Conservation (phyloP, 202 grass and related monocot genomes). For the Hordeum pubiflorum region DNA sequence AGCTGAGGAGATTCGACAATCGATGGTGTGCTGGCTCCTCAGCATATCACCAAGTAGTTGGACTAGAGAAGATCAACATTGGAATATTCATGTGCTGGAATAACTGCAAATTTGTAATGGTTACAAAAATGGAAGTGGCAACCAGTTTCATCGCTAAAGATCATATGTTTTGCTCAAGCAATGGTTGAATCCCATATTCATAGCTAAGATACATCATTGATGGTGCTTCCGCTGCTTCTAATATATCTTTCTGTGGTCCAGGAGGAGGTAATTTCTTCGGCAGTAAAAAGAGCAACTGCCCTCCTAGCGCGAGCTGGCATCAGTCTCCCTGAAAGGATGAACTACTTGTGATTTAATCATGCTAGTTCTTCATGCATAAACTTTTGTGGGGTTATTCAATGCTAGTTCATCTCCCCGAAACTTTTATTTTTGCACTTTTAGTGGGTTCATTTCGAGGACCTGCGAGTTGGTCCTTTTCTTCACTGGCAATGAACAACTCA, state of each 20-base stretch:
- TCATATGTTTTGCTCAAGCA: neutral
- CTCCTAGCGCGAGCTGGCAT: constrained; percentile 61
- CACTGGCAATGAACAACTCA: too few relatives aligned
- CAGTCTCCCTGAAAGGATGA: constrained; percentile 69
- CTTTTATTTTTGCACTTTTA: too few relatives aligned
- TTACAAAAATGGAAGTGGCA: neutral
- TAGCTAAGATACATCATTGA: neutral
- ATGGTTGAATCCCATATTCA: neutral
- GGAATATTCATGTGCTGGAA: neutral
- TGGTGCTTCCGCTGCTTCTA: neutral
- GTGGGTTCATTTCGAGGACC: too few relatives aligned
- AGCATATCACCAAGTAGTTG: neutral
- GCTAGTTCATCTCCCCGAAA: too few relatives aligned
- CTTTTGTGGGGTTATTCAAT: neutral
- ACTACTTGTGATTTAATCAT: constrained; percentile 22
- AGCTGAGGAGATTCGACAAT: neutral
- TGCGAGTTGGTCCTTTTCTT: too few relatives aligned
- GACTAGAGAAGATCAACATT: neutral
- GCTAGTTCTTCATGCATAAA: neutral
- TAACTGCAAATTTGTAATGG: neutral
- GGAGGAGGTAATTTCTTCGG: constrained; percentile 54
- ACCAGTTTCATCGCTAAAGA: neutral
- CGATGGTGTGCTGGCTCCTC: neutral
- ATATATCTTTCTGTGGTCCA: constrained; percentile 19
- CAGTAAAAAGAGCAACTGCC: constrained; percentile 43